Base-by-base conservation (phyloP, 2,329 filamentous ascomycete species). In the Colletotrichum truncatum region DNA sequence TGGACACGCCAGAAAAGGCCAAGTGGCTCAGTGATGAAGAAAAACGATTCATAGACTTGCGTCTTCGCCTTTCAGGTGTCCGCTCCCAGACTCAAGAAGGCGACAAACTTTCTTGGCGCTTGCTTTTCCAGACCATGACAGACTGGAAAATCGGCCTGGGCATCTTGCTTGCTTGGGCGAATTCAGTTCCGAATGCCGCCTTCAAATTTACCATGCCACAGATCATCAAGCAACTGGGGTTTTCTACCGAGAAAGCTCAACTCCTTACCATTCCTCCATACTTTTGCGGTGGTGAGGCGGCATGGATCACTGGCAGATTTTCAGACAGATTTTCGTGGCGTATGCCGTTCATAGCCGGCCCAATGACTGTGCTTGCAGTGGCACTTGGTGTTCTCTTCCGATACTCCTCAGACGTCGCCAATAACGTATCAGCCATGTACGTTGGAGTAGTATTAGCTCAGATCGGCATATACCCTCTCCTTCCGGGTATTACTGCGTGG, bases 91-190 rank as follows among this genome's bases (percentile, higher is more conserved):
- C 64, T 4, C 57, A 67, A 25, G 45, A 66, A n/a, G 68, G 68
- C 32, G 63, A 74, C 21, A 70, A 69, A 36, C 71, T 80, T 46
- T 71, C 74, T 55, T 73, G 70, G 69, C 65, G 69, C 9, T 68
- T 72, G 2, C 38, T 77, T 5, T 57, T 72, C 2, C 70, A 73
- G 8, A 79, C 80, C 32, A 48, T 82, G 9, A 72, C 70, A 4
- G 81, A 84, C 69, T 83, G 80, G 79, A 81, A 85, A 69, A 76
- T 76, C 4, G 77, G 75, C 28, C 70, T 76, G 6, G 68, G 83
- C 1, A 77, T 77, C 4, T 67, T 84, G 18, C 74, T 77, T 60
- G 79, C 75, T 60, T 79, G 75, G 75, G 78, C 76, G 51, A 80
- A 80, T 51, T 71, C 78, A 0, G 75, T 78, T 1, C 73, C 74